Evolutionary conservation across 768 basidiomycete species (phyloP).

Genomic region (Pilatotrama ljubarskyi): DNA sequence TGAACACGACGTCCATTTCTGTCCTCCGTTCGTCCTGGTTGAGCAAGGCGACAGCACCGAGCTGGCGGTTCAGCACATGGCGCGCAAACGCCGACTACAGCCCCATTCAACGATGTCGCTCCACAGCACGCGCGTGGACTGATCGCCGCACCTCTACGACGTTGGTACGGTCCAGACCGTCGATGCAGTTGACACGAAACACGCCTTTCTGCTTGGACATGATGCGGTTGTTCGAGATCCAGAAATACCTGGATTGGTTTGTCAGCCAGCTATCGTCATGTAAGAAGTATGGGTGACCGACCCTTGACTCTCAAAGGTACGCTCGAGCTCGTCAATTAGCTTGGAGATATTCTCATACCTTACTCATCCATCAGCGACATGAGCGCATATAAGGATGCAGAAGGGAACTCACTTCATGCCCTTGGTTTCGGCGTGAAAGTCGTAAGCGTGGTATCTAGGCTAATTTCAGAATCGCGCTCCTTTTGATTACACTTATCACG

Average conservation of each 20-base stretch:
- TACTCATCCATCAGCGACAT: slow-evolving; percentile 12
- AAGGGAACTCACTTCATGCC: slow-evolving; percentile 83
- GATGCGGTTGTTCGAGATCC: slow-evolving; percentile 69
- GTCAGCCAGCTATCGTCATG: not conserved
- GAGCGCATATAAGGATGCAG: slow-evolving; percentile 6
- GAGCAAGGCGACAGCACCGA: slow-evolving; percentile 70
- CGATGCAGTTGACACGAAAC: slow-evolving; percentile 93
- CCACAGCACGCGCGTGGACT: not conserved
- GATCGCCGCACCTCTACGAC: slow-evolving; percentile 72
- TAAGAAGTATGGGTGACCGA: slow-evolving; percentile 32
- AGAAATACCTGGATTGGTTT: slow-evolving; percentile 60
- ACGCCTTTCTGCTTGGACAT: slow-evolving; percentile 84
- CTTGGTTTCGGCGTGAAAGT: slow-evolving; percentile 91
- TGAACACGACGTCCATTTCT: slow-evolving; percentile 74
- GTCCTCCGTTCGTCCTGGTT: slow-evolving; percentile 53
- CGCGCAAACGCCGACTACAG: slow-evolving; percentile 87
- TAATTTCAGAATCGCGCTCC: not conserved
- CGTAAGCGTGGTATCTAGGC: slow-evolving; percentile 76
- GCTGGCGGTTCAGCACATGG: slow-evolving; percentile 72
- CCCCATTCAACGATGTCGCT: slow-evolving; percentile 6
- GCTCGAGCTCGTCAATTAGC: slow-evolving; percentile 68
- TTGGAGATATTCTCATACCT: slow-evolving; percentile 91
- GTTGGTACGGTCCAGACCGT: slow-evolving; percentile 93
- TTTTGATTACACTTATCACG: not conserved
- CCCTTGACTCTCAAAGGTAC: slow-evolving; percentile 81